Conservation (phyloP, 2,329 filamentous ascomycete genomes). For the Aureobasidium subglaciale region DNA sequence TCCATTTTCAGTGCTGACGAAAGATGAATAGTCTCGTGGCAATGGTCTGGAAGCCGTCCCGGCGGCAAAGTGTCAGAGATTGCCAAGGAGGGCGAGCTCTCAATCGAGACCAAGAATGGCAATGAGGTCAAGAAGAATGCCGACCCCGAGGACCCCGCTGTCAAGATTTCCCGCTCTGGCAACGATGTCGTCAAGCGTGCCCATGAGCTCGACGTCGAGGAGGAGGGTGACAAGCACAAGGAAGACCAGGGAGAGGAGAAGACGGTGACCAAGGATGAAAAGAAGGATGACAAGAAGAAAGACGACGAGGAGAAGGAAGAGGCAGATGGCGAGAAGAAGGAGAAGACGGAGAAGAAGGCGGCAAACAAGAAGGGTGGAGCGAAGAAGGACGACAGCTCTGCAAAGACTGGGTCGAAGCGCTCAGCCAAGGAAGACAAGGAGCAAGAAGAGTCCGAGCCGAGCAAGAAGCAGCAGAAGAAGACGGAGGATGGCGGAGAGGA, state of each 20-base stretch:
- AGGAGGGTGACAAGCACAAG: conserved; percentile 37
- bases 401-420: conserved; percentile 22
- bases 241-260: conserved; percentile 25
- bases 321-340: conserved; percentile 20
- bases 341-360: conserved; percentile 19
- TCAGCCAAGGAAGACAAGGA: conserved; percentile 23
- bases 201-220: conserved; percentile 52
- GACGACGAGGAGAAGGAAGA: conserved; percentile 20
- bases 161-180: conserved; percentile 51
- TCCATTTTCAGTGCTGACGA: conserved; percentile 15
- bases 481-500: conserved; percentile 23
- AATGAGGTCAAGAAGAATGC: conserved; percentile 60
- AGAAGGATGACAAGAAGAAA: conserved; percentile 19
- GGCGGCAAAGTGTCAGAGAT: conserved; percentile 51
- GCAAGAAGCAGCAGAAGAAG: conserved; percentile 23
- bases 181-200: conserved; percentile 61
- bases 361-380: conserved; percentile 18
- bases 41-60: conserved; percentile 50
- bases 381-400: conserved; percentile 20
- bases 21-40: conserved; percentile 52
- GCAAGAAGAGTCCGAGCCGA: conserved; percentile 21
- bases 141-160: conserved; percentile 53
- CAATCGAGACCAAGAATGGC: conserved; percentile 54
- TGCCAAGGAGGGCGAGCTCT: conserved; percentile 52
- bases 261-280: conserved; percentile 13